Evolutionary conservation across 2,329 filamentous ascomycete species (phyloP).

Genomic region (Purpureocillium takamizusanense): DNA sequence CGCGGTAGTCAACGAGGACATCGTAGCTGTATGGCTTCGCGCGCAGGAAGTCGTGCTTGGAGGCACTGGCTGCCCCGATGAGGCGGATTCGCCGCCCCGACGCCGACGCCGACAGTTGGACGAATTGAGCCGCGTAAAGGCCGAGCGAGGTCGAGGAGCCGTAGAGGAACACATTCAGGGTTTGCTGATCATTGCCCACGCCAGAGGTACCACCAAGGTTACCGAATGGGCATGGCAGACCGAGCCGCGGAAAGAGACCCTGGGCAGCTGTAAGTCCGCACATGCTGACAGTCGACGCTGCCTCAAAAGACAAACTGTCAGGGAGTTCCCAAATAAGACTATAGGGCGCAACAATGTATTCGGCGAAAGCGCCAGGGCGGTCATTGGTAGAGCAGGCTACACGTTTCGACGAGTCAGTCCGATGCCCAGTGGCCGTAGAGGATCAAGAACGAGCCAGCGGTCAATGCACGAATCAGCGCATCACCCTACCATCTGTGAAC

Average conservation of each 20-base stretch:
- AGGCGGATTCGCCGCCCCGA: constrained; percentile 11
- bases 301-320: constrained; percentile 17
- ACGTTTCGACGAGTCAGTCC: neutral
- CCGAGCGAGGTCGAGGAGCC: constrained; percentile 24
- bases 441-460: too few species aligned
- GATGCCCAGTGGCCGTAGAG: too few species aligned
- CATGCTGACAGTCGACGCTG: constrained; percentile 29
- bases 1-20: constrained; percentile 26
- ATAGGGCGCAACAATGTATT: constrained; percentile 23
- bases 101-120: constrained; percentile 5
- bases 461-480: too few species aligned
- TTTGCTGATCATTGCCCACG: accelerated
- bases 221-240: constrained; percentile 22
- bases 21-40: constrained; percentile 26
- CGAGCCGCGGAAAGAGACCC: constrained; percentile 26
- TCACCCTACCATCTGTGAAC: too few species aligned
- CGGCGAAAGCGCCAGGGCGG: constrained; percentile 34
- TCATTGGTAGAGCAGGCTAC: constrained; percentile 29
- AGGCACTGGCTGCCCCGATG: constrained; percentile 18
- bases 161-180: constrained; percentile 17
- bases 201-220: too few species aligned
- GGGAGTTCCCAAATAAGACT: constrained; percentile 30
- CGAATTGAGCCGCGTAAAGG: constrained; percentile 21
- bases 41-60: constrained; percentile 16
- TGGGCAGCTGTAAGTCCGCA: constrained; percentile 34